Evolutionary conservation across 352 stramenopile species (phyloP), one percentile per base, ranked within the genome.

Genomic region (Globisporangium splendens): DNA sequence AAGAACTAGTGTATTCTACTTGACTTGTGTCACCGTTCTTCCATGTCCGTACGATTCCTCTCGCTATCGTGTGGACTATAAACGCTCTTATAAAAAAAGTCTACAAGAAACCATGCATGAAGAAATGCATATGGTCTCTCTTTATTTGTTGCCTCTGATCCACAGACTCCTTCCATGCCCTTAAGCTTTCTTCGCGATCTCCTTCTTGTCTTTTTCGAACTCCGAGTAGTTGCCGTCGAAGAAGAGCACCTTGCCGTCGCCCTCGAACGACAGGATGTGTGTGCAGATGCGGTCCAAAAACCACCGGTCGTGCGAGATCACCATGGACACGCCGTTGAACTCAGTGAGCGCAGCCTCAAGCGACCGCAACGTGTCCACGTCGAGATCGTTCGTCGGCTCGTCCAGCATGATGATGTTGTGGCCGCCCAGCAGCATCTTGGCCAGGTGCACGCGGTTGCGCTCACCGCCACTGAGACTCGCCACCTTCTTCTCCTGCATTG

Each of bases 261-360:
- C 83, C 53, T 95, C 86, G 50, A 93, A 95, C 54, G 86, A 70
- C 48, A 95, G 75, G 62, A 94, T 93, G 69, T 95, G 86, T 50
- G 84, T 91, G 60, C 83, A 92, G 62, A 94, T 93, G 53, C 86
- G 86, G 67, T 99, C 98, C 28, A 99, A 72, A 72, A 99, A 99
- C 61, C 85, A 94, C 38, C 96, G 86, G 72, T 99, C 96, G 74
- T 99, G 96, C 47, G 88, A 98, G 48, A 99, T 97, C 3, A 98
- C 85, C 65, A 98, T 87, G 14, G 94, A 86, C 18, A 97, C 98
- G 59, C 97, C 93, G 50, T 85, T 77, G 56, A 96, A 98, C 11
- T 91, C 69, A 17, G 69, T 68, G 0, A 98, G 78, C 67, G 92
- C 93, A 8, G 81, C 70, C 56, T 97, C 84, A 21, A 98, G 77